phyloP scores from a whole-genome alignment of 306 rosid species.

The Malus orientalis region DNA sequence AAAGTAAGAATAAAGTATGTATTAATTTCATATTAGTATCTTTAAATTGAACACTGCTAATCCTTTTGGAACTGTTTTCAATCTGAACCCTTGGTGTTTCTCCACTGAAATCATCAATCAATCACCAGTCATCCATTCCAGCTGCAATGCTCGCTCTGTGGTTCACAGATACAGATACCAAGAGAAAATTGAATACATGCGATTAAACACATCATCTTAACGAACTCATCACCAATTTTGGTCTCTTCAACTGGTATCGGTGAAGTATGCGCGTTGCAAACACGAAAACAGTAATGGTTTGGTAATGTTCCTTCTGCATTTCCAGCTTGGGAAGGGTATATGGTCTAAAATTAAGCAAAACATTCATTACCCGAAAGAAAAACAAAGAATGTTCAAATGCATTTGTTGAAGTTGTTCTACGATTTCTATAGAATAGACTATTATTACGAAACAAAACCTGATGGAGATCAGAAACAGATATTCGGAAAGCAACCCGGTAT shows the following conservation, averaged over 20 bases:
- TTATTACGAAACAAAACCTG: slow-evolving; percentile 16
- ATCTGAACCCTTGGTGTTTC: not conserved
- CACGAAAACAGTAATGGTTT: not conserved
- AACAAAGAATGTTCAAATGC: not conserved
- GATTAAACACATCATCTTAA: too few relatives aligned
- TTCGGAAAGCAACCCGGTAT: not conserved
- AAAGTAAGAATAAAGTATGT: not conserved
- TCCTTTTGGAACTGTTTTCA: not conserved
- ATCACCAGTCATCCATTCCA: too few relatives aligned
- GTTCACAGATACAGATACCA: too few relatives aligned
- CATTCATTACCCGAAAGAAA: not conserved
- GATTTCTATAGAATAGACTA: not conserved
- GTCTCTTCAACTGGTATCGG: too few relatives aligned
- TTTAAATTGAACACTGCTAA: not conserved
- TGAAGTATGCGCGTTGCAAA: not conserved
- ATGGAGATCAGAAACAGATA: not conserved
- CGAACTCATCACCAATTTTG: too few relatives aligned
- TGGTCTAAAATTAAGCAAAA: not conserved
- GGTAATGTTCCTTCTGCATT: not conserved
- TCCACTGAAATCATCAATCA: too few relatives aligned
- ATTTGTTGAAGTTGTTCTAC: not conserved
- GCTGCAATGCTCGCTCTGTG: too few relatives aligned
- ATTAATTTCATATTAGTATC: too few relatives aligned
- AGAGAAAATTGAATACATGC: too few relatives aligned
- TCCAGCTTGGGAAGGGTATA: not conserved